Conservation (phyloP, 2,329 filamentous ascomycete genomes). For the Ophiostoma himal-ulmi region DNA sequence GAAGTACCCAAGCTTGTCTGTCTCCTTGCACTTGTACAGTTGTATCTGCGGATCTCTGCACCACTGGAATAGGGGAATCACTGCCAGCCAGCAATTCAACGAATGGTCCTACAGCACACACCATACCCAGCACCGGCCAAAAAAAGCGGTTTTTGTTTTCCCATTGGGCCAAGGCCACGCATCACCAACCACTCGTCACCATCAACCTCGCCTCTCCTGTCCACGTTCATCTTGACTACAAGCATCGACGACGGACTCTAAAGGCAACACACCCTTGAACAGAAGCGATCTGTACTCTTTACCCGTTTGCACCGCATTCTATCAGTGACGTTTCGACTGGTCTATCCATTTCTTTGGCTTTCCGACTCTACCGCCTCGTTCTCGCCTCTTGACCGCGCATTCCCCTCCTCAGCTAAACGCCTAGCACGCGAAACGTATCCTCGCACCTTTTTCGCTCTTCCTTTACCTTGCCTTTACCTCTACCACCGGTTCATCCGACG, state of each 20-base stretch:
- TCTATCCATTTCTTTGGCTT: background rate
- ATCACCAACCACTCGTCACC: slow-evolving; percentile 10
- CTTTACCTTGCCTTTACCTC: background rate
- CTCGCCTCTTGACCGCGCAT: slow-evolving; percentile 8
- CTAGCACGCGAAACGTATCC: background rate
- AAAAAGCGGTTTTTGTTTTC: slow-evolving; percentile 14
- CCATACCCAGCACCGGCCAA: background rate
- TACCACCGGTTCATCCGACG: slow-evolving; percentile 5
- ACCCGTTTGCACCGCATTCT: background rate
- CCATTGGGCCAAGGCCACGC: slow-evolving; percentile 11
- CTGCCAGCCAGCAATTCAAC: background rate
- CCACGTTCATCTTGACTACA: background rate
- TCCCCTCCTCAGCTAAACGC: background rate
- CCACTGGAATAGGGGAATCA: slow-evolving; percentile 6
- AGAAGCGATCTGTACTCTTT: background rate
- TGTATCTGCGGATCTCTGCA: slow-evolving; percentile 13
- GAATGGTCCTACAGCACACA: background rate
- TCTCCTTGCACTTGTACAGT: background rate
- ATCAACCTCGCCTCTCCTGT: background rate
- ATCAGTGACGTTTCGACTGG: background rate
- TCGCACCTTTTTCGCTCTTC: background rate
- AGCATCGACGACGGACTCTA: background rate
- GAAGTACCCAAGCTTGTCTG: background rate
- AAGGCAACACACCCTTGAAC: background rate
- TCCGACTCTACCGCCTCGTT: background rate